These are phyloP conservation scores for Heliamphora exappendiculata DNA, from an alignment of 148 eudicot species.

Conservation along the genomic window DNA sequence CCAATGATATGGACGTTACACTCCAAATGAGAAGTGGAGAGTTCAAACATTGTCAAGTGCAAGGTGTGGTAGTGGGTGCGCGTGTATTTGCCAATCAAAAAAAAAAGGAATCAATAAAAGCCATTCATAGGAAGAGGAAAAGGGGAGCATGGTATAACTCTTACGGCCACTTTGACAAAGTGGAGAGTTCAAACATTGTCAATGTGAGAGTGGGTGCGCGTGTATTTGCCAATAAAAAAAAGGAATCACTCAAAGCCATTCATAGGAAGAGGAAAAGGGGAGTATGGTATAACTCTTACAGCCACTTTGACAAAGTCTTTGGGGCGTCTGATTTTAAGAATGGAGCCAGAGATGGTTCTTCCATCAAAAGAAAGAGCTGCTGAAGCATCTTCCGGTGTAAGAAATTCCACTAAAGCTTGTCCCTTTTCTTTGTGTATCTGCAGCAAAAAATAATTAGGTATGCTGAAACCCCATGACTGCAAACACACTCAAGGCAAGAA, in stretches of 20 bases:
- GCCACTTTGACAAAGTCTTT: conserved; percentile 67
- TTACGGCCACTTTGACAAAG: no score
- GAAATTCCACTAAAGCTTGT: conserved; percentile 92
- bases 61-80: no score
- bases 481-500: background rate
- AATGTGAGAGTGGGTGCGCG: no score
- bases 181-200: no score
- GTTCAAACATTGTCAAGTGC: no score
- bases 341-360: conserved; percentile 55
- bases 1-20: no score
- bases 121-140: no score
- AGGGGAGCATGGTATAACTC: no score
- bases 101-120: no score
- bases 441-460: conserved; percentile 15
- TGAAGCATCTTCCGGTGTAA: conserved; percentile 97
- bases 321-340: conserved; percentile 87
- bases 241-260: conserved; percentile 8
- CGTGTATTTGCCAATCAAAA: no score
- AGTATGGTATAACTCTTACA: conserved; percentile 52
- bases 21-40: no score
- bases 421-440: conserved; percentile 95
- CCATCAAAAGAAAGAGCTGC: conserved; percentile 81
- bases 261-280: conserved; percentile 12
- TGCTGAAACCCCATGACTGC: background rate
- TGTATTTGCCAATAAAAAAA: no score